These are phyloP conservation scores for Pseudozyma hubeiensis DNA, from an alignment of 1,284 basidiomycete species.

Conservation along the genomic window DNA sequence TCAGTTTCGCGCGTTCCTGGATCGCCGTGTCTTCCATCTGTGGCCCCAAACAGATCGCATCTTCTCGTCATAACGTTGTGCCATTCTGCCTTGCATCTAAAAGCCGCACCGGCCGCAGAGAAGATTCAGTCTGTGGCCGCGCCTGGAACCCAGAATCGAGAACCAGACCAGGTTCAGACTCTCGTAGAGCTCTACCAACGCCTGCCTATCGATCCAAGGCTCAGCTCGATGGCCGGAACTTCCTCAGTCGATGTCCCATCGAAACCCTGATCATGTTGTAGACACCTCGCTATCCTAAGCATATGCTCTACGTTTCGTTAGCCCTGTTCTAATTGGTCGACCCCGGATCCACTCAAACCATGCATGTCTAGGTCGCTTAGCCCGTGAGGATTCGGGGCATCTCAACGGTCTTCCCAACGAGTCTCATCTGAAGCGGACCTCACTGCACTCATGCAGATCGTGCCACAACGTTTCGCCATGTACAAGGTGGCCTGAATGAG, in stretches of 20 bases:
- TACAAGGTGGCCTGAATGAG: no score
- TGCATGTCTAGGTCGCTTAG: conserved; percentile 1
- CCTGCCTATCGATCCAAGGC: not conserved
- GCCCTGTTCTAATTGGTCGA: conserved; percentile 35
- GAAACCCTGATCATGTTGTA: conserved; percentile 1
- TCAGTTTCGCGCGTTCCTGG: conserved; percentile 28
- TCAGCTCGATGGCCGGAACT: conserved; percentile 1
- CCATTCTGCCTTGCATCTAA: conserved; percentile 2
- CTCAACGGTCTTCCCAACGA: not conserved
- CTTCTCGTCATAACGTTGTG: not conserved
- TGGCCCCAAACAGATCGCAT: conserved; percentile 5
- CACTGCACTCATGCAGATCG: conserved; percentile 8
- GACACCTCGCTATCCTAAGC: conserved; percentile 1
- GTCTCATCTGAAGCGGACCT: not conserved
- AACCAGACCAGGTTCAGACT: not conserved
- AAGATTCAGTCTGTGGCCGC: not conserved
- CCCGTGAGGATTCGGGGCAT: not conserved
- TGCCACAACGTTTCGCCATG: not conserved
- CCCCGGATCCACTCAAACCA: conserved; percentile 28
- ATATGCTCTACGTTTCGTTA: conserved; percentile 9
- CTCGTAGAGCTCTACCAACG: not conserved
- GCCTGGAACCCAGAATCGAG: not conserved
- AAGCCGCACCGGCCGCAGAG: not conserved
- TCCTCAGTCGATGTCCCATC: not conserved
- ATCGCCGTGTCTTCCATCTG: conserved; percentile 13